Evolutionary conservation across 2,329 filamentous ascomycete genomes (phyloP), one percentile per base, ranked within the genome.

Genomic region (Ascochyta lentis): DNA sequence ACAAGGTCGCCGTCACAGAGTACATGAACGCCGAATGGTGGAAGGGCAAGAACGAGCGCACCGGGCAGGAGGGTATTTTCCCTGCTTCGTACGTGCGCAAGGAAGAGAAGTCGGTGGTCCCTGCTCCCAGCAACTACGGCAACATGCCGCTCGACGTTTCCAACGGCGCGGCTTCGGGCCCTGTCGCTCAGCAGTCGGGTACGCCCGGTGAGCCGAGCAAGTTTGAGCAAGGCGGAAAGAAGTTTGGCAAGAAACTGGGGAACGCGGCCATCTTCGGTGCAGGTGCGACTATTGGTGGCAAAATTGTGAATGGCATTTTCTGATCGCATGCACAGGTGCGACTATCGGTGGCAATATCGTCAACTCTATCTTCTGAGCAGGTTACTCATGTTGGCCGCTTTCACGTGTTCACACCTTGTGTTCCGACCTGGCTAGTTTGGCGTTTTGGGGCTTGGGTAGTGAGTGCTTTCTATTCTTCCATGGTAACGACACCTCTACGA

Each of bases 21-120:
- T 93, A 96, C 80, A 95, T 96, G 89, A 98, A 98, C 78, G 86
- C 88, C 60, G 93, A 98, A 77, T 98, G 94, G 94, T 97, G 92
- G 92, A 89, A 92, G 82, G 94, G 94, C 65, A 86, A 85, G 66
- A 96, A 96, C 77, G 81, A 89, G 70, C 87, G 92, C 49, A 96
- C 92, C 8, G 89, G 89, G 52, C 80, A 86, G 64, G 91, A 96
- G 78, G 94, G 94, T 67, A 96, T 98, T 74, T 98, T 98, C 83
- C 94, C 94, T n/a, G 86, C 89, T 66, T 92, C 85, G 74, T 98
- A 98, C 73, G 93, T 96, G 45, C 83, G 81, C 47, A 78, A 90
- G 47, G 87, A 93, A 66, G 83, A 89, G 64, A 87, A 89, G 75
- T 72, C 71, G 61, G 66, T 77, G 60, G 77, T 75, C 58, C 67